A percentile compares a stretch with the other conserved stretches of the same genome.
Evolutionary conservation across 176 grass and related monocot species (phyloP).

Genomic region (Alopecurus myosuroides): DNA sequence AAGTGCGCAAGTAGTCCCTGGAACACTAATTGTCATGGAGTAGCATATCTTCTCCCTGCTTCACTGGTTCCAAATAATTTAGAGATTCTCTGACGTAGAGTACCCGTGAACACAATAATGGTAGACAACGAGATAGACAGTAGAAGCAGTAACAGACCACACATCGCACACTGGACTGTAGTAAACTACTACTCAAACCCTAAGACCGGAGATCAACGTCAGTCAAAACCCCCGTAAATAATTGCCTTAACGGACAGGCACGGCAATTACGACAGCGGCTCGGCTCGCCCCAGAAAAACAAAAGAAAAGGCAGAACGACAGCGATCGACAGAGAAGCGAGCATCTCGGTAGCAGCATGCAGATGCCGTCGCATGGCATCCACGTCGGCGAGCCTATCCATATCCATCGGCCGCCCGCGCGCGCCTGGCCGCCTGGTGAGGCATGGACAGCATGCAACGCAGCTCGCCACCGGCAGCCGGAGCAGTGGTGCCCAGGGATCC

Average conservation of each 20-base stretch:
- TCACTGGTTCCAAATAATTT: background rate
- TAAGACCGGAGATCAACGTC: background rate
- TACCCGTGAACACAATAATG: background rate
- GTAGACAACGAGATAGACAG: background rate
- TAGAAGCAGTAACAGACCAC: background rate
- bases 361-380: background rate
- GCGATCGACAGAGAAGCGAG: background rate
- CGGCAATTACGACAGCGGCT: constrained; percentile 6
- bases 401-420: background rate
- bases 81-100: constrained; percentile 9
- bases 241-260: background rate
- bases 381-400: constrained; percentile 21
- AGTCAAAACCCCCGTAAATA: background rate
- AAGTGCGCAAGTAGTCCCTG: background rate
- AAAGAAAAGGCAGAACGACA: background rate
- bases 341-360: background rate
- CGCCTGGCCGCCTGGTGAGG: background rate
- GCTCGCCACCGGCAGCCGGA: background rate
- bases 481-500: background rate
- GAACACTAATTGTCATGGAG: too few relatives aligned
- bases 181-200: too few relatives aligned
- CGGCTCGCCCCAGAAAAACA: too few relatives aligned
- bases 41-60: background rate
- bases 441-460: constrained; percentile 12
- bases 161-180: background rate